Evolutionary conservation across 441 rosid genomes (phyloP).

Genomic region (Syzygium malaccense): DNA sequence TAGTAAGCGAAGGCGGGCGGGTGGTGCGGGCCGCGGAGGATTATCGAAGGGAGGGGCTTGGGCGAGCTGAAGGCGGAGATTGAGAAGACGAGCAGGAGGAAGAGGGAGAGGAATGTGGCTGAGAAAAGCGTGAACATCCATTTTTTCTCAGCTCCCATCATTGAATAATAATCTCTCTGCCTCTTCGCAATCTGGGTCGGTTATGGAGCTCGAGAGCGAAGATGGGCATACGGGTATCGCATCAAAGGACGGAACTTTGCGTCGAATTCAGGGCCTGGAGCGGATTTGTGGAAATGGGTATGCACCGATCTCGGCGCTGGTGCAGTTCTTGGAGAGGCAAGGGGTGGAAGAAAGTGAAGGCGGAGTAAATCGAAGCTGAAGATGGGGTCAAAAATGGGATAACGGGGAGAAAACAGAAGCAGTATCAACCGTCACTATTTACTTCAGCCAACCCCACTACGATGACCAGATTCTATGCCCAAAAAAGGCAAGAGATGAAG

Average conservation of each 20-base stretch:
- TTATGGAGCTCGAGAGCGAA: neutral
- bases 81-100: slow-evolving; percentile 67
- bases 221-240: neutral
- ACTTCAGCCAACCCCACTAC: neutral
- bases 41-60: slow-evolving; percentile 55
- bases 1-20: slow-evolving; percentile 95
- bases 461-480: neutral
- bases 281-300: neutral
- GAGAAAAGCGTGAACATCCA: slow-evolving; percentile 87
- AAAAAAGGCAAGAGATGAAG: neutral
- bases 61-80: slow-evolving; percentile 66
- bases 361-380: neutral
- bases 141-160: slow-evolving; percentile 90
- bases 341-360: neutral
- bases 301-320: neutral
- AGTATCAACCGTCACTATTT: neutral
- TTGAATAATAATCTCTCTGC: neutral
- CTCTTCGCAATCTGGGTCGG: neutral
- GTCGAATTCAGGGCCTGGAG: neutral
- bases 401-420: neutral
- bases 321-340: neutral
- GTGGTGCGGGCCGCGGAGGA: slow-evolving; percentile 66
- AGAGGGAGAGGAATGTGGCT: slow-evolving; percentile 57
- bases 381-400: neutral
- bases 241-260: neutral